These are phyloP conservation scores for Suaeda aralocaspica DNA, from an alignment of 148 eudicot species.

Conservation along the genomic window DNA sequence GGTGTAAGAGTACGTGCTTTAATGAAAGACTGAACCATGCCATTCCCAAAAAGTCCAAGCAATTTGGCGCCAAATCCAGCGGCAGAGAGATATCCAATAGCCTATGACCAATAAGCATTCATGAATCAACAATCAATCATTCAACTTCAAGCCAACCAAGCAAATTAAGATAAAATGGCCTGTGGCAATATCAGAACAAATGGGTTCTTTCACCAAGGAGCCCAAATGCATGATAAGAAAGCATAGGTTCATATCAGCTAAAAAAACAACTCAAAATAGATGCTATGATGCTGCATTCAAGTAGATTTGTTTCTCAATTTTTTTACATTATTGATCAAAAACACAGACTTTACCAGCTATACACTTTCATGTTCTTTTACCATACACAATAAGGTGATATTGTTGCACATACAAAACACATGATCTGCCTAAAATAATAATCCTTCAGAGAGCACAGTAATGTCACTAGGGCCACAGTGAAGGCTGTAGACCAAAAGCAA, in stretches of 20 bases:
- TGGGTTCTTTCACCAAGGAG: neutral
- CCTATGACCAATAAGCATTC: constrained; percentile 47
- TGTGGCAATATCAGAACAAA: neutral
- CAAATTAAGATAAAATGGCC: neutral
- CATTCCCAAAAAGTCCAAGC: constrained; percentile 92
- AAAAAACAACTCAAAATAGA: neutral
- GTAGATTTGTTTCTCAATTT: neutral
- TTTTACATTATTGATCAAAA: neutral
- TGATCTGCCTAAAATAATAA: too few relatives aligned
- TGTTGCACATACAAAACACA: too few relatives aligned
- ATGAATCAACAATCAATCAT: constrained; percentile 23
- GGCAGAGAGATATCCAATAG: constrained; percentile 85
- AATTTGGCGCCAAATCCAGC: constrained; percentile 99
- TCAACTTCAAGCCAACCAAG: constrained; percentile 2
- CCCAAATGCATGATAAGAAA: neutral
- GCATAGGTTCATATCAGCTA: constrained; percentile 1
- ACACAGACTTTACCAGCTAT: neutral
- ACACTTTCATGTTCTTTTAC: neutral
- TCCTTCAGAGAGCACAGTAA: neutral
- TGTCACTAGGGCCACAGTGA: neutral
- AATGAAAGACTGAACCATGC: constrained; percentile 96
- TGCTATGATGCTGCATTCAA: constrained; percentile 2
- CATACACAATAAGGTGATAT: too few relatives aligned
- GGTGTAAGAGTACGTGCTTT: constrained; percentile 73
- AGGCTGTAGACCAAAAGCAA: too few relatives aligned